Conservation (phyloP, 2,329 filamentous ascomycete genomes). For the Pseudogymnoascus sp. region DNA sequence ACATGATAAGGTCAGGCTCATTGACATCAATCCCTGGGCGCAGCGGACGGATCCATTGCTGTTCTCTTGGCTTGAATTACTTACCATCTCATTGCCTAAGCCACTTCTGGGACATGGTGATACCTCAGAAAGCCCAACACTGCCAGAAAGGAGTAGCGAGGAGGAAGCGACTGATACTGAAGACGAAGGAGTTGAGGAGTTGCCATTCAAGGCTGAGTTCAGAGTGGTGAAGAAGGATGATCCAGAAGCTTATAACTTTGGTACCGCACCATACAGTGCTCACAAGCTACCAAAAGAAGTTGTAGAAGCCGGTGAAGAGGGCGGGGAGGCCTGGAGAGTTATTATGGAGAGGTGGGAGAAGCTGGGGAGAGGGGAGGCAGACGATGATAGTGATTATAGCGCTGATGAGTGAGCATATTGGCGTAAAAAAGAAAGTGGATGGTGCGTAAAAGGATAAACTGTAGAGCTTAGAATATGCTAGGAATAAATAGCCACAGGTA, state of each 20-base stretch:
- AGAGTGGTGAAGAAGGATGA: slow-evolving; percentile 76
- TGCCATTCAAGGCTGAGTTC: slow-evolving; percentile 63
- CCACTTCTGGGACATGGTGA: slow-evolving; percentile 45
- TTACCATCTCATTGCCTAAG: slow-evolving; percentile 58
- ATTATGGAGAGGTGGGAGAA: slow-evolving; percentile 70
- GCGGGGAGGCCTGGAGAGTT: slow-evolving; percentile 70
- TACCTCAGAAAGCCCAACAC: slow-evolving; percentile 23
- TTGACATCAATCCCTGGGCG: slow-evolving; percentile 96
- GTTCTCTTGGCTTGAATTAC: slow-evolving; percentile 82
- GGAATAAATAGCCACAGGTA: not conserved
- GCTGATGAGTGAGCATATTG: not conserved
- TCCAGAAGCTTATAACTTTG: slow-evolving; percentile 80
- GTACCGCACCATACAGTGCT: slow-evolving; percentile 79
- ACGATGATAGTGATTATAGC: slow-evolving; percentile 28
- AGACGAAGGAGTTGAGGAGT: slow-evolving; percentile 44
- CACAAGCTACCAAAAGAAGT: slow-evolving; percentile 94
- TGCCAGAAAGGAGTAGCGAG: slow-evolving; percentile 30
- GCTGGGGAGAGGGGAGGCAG: slow-evolving; percentile 35
- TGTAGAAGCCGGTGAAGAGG: slow-evolving; percentile 60
- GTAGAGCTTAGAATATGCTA: not conserved
- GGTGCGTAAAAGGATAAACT: not conserved
- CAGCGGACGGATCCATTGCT: slow-evolving; percentile 78
- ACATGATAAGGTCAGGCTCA: slow-evolving; percentile 53
- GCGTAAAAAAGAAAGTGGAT: not conserved
- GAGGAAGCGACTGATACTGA: slow-evolving; percentile 31